A percentile compares a stretch with the other conserved stretches of the same genome.
Evolutionary conservation across 139 green algal species (phyloP).

Genomic region (Coelastrella sp.): DNA sequence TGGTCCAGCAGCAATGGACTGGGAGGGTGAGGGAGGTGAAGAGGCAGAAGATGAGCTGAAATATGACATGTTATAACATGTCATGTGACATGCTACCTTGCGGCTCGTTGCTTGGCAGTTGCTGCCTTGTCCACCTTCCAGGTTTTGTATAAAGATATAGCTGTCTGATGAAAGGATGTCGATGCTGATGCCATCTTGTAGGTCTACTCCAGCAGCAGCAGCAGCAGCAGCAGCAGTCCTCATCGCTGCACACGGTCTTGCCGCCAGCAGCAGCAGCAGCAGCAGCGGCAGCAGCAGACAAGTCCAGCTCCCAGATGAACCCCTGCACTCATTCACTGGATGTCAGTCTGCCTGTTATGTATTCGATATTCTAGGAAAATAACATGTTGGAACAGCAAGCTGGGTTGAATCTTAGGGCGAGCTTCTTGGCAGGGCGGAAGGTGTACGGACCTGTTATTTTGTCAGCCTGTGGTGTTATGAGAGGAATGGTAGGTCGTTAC

Average conservation of each 20-base stretch:
- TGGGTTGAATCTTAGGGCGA: constrained; percentile 20
- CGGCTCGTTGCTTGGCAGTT: too few relatives aligned
- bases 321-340: constrained; percentile 3
- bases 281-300: constrained; percentile 30
- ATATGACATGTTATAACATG: too few relatives aligned
- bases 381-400: neutral
- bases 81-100: too few relatives aligned
- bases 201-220: neutral
- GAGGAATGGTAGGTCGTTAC: constrained; percentile 5
- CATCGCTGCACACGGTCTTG: neutral
- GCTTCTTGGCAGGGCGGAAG: constrained; percentile 17
- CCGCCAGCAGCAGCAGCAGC: constrained; percentile 13
- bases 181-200: too few relatives aligned
- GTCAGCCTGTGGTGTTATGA: constrained; percentile 12
- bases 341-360: neutral
- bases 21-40: neutral
- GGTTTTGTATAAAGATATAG: too few relatives aligned
- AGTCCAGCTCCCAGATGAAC: neutral
- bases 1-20: constrained; percentile 31
- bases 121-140: too few relatives aligned
- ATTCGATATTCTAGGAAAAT: neutral
- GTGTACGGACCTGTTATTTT: constrained; percentile 24
- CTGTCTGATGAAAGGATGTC: too few relatives aligned
- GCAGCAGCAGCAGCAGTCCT: constrained; percentile 14
- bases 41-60: neutral